These are phyloP conservation scores for Penicillium decumbens DNA, from an alignment of 2,329 filamentous ascomycete genomes.

Conservation along the genomic window DNA sequence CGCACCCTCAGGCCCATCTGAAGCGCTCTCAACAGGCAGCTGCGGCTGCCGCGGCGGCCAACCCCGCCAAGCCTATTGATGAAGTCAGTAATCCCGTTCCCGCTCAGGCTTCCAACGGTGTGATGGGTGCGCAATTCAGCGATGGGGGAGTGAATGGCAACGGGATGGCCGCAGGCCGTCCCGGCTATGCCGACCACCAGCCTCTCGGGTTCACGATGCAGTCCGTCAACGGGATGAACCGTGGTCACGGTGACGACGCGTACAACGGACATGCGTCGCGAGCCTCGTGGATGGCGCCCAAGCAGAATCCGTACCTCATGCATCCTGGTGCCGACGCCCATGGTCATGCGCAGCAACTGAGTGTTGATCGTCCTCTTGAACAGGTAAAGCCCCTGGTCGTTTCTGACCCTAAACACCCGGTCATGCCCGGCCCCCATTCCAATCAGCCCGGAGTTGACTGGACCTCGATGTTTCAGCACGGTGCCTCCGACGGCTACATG, in stretches of 20 bases:
- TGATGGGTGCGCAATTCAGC: constrained; percentile 41
- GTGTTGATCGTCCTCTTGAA: constrained; percentile 43
- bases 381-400: constrained; percentile 41
- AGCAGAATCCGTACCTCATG: constrained; percentile 43
- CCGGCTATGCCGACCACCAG: constrained; percentile 41
- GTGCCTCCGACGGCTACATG: constrained; percentile 63
- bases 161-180: constrained; percentile 37
- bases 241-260: constrained; percentile 36
- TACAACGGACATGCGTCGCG: constrained; percentile 37
- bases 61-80: constrained; percentile 41
- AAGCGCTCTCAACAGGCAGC: constrained; percentile 58
- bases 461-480: constrained; percentile 73
- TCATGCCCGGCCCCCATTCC: constrained; percentile 60
- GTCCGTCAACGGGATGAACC: constrained; percentile 41
- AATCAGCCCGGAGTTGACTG: constrained; percentile 63
- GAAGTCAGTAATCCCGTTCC: constrained; percentile 44
- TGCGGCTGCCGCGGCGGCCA: constrained; percentile 35
- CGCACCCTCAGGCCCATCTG: constrained; percentile 83
- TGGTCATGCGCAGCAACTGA: constrained; percentile 37
- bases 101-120: constrained; percentile 37
- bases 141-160: constrained; percentile 43
- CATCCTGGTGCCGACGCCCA: constrained; percentile 40
- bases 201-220: constrained; percentile 42
- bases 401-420: constrained; percentile 41
- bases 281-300: constrained; percentile 43